Evolutionary conservation across 2,329 filamentous ascomycete genomes (phyloP), one percentile per base, ranked within the genome.

Genomic region (Colletotrichum tamarilloi): DNA sequence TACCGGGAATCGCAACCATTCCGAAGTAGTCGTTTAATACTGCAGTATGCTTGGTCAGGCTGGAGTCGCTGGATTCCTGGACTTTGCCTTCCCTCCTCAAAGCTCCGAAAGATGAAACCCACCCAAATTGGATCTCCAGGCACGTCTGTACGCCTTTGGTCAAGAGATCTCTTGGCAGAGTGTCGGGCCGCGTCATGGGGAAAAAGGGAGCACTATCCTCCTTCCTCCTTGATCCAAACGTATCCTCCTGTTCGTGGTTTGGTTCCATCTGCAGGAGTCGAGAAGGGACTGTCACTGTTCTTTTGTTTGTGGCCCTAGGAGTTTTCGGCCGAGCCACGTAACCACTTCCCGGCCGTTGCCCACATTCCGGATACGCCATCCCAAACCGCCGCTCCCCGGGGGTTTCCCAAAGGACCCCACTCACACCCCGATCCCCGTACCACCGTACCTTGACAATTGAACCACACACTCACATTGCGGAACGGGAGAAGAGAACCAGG

Each of bases 321-420:
- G 14, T 42, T 58, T 58, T 72, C 58, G 68, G 58, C 65, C 69
- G 58, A 52, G 58, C 69, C 69, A 66, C 69, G 59, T 68, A 72
- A 63, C 59, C 69, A 69, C 38, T 26, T 22, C 42, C 28, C 59
- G 32, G 19, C 24, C 42, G 2, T 26, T 28, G 58, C 69, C 69
- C 69, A 72, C 69, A 72, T 72, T 55, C 66, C 69, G 69, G 69
- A 72, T 32, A 66, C 59, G 24, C 66, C 53, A 60, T 38, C 46
- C 52, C 58, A 62, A 62, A 49, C 46, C 42, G 46, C 38, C 22
- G 49, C 57, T 30, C 28, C 68, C 66, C 52, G 69, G 57, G 53
- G n/a, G n/a, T 32, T 32, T 19, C 32, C 38, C 38, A 42, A 42
- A 11, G 19, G 28, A 38, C 26, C 19, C 59, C 59, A 62, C 24